Conservation (phyloP, 176 grass and related monocot genomes). For the Triticum timopheevii region DNA sequence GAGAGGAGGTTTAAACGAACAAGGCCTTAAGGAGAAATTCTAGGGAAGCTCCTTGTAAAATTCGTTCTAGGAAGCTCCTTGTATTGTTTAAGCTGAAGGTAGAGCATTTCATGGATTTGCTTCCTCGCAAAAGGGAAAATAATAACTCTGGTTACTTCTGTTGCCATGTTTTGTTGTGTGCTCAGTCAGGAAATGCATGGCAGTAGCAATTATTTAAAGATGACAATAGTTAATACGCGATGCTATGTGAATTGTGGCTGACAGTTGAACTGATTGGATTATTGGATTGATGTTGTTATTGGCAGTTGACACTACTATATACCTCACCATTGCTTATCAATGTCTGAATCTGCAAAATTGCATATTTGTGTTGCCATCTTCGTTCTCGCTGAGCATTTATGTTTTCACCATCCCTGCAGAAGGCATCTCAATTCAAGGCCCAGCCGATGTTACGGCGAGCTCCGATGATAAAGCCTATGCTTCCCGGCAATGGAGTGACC, state of each 20-base stretch:
- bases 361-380: background rate
- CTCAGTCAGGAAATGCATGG: background rate
- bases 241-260: background rate
- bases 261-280: background rate
- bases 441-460: constrained; percentile 46
- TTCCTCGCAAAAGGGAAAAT: background rate
- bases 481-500: constrained; percentile 57
- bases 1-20: too few relatives aligned
- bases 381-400: background rate
- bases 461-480: constrained; percentile 55
- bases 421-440: constrained; percentile 68
- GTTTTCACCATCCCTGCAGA: constrained; percentile 48
- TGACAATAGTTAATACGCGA: background rate
- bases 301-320: background rate
- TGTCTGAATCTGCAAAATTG: background rate
- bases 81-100: background rate
- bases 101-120: background rate
- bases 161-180: background rate
- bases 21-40: background rate
- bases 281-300: background rate
- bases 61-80: background rate
- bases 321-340: background rate
- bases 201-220: constrained; percentile 1
- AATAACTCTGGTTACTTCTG: background rate
- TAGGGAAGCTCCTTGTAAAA: background rate